phyloP scores from a whole-genome alignment of 495 filamentous ascomycete genomes.

The Corynascus novoguineensis region DNA sequence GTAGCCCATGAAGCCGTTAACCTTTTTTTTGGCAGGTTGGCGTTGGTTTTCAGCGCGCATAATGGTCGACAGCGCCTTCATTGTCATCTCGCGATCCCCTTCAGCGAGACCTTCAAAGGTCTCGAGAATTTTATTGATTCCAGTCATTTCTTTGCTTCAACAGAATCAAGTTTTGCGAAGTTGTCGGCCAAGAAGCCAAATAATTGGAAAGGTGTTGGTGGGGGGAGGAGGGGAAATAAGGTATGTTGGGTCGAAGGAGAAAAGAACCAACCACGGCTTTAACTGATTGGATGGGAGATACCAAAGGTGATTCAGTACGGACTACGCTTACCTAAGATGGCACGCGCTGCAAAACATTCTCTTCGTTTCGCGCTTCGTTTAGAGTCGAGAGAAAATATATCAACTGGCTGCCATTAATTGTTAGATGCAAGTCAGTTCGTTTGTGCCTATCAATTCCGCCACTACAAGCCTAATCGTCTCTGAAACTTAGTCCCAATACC shows the following conservation, averaged over 20 bases:
- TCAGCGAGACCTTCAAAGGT: slow-evolving; percentile 8
- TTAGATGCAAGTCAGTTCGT: not conserved
- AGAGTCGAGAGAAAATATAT: not conserved
- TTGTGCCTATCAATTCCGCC: too few species aligned
- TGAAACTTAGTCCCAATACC: too few species aligned
- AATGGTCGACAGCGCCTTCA: slow-evolving; percentile 13
- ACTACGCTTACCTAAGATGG: slow-evolving; percentile 6
- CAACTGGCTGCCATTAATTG: not conserved
- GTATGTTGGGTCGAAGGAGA: not conserved
- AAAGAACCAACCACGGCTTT: not conserved
- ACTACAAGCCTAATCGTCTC: too few species aligned
- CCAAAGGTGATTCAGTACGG: too few species aligned
- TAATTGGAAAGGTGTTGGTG: not conserved
- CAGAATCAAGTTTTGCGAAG: not conserved
- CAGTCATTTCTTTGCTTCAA: not conserved
- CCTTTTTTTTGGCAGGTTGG: slow-evolving; percentile 15
- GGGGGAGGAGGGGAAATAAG: not conserved
- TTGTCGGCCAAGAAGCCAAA: not conserved
- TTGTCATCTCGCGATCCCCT: slow-evolving; percentile 8
- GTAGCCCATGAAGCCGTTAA: slow-evolving; percentile 18
- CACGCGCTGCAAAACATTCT: not conserved
- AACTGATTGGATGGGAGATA: slow-evolving; percentile 1
- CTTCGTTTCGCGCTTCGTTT: not conserved
- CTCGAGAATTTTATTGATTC: slow-evolving; percentile 8
- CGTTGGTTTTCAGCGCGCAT: slow-evolving; percentile 3